Evolutionary conservation across 164 flowering plant species (phyloP), one percentile per base, ranked within the genome.

Genomic region (Houttuynia cordata): DNA sequence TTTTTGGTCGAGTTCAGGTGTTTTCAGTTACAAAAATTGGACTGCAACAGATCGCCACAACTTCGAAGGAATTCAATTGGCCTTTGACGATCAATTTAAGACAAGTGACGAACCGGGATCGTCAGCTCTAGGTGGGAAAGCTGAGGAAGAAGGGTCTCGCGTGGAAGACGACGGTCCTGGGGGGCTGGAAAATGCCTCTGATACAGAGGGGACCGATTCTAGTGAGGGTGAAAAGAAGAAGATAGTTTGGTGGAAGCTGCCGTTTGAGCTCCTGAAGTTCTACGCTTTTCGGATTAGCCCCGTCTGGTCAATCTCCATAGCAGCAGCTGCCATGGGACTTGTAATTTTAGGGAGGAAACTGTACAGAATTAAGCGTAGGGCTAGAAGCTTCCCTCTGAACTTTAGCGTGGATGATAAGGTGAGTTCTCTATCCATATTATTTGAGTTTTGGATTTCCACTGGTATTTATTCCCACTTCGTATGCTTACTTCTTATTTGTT

Each of bases 351-450:
- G 85, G 20, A 75, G 86, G 69, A 80, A 80, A 53, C 58, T 89
- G 75, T 78, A 76, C 62, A 86, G 62, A 79, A 79, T 83, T 92
- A 89, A 83, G 86, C 67, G 65, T 37, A 87, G 79, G 86, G 71
- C 64, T 62, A 73, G 60, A 62, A 75, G 75, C 68, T 68, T 83
- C 76, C 80, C 75, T 63, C 76, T 87, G n/a, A 90, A 84, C 72
- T 78, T 90, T 57, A 73, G 87, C 24, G 37, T 89, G 42, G 97
- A 93, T 62, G 92, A 90, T 64, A 87, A 87, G 96, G 98, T 92
- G 67, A 71, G 78, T 40, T 45, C 49, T 45, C 49, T 6, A 21
- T n/a, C 10, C 24, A 41, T 53, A 14, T 25, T 20, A 51, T 62
- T 37, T 0, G 25, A 59, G 50, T 10, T 7, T n/a, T n/a, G n/a